phyloP scores from a whole-genome alignment of 1,284 basidiomycete genomes.

The Lentinula novae-zelandiae region DNA sequence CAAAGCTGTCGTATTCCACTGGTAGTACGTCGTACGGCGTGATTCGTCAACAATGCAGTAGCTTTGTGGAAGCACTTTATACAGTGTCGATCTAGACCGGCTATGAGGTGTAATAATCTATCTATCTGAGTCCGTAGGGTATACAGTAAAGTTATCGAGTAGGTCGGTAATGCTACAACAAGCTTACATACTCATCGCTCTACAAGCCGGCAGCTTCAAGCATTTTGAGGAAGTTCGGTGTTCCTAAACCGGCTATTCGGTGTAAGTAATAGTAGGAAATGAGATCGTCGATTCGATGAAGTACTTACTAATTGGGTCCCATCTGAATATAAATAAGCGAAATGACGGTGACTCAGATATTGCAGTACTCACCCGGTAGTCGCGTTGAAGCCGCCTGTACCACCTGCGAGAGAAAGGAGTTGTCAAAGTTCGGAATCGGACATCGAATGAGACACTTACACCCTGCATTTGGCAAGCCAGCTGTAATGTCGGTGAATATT shows the following conservation, averaged over 20 bases:
- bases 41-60: too few species aligned
- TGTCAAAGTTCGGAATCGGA: not conserved
- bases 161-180: too few species aligned
- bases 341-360: not conserved
- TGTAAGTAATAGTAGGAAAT: not conserved
- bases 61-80: too few species aligned
- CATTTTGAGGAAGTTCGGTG: constrained; percentile 6
- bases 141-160: too few species aligned
- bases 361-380: not conserved
- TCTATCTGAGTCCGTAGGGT: too few species aligned
- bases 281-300: not conserved
- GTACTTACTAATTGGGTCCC: constrained; percentile 8
- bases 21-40: too few species aligned
- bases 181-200: not conserved
- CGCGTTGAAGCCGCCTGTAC: constrained; percentile 13
- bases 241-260: constrained; percentile 8
- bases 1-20: too few species aligned
- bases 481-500: constrained; percentile 15
- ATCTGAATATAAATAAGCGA: not conserved
- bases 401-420: not conserved
- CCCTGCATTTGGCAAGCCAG: constrained; percentile 10
- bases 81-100: too few species aligned
- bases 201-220: constrained; percentile 4
- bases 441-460: not conserved
- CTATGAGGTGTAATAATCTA: too few species aligned